These are phyloP conservation scores for Dioscorea zingiberensis DNA, from an alignment of 106 monocot genomes.

Conservation along the genomic window DNA sequence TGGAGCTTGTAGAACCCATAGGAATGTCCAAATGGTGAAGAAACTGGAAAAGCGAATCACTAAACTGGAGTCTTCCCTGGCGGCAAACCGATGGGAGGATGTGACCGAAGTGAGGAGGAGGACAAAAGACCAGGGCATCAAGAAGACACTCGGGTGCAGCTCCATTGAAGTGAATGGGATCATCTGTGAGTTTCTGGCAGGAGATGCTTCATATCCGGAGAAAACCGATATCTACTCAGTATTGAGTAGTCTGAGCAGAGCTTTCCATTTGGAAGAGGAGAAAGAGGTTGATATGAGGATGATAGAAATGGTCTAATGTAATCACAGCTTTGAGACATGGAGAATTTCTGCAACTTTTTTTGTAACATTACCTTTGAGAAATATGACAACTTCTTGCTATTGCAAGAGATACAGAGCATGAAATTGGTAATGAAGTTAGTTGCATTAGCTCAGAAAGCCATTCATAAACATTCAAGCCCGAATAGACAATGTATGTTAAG, in stretches of 20 bases:
- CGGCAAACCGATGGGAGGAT: slow-evolving; percentile 33
- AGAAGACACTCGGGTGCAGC: slow-evolving; percentile 47
- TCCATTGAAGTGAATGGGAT: slow-evolving; percentile 34
- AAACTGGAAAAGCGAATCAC: slow-evolving; percentile 7
- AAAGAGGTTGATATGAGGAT: too few species aligned
- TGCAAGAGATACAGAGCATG: too few species aligned
- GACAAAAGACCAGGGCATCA: slow-evolving; percentile 29
- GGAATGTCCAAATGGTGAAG: slow-evolving; percentile 24
- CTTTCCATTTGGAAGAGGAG: slow-evolving; percentile 9
- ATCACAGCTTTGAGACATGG: too few species aligned
- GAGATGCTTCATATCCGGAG: slow-evolving; percentile 25
- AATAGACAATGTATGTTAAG: too few species aligned
- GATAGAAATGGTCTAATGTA: neutral
- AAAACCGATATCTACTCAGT: slow-evolving; percentile 8
- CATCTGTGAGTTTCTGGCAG: slow-evolving; percentile 33
- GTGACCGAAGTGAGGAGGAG: slow-evolving; percentile 27
- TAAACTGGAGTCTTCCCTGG: slow-evolving; percentile 12
- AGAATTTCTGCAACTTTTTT: too few species aligned
- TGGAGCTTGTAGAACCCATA: slow-evolving; percentile 48
- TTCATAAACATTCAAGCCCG: too few species aligned
- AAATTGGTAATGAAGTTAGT: too few species aligned
- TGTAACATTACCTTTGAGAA: too few species aligned
- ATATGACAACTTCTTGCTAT: too few species aligned
- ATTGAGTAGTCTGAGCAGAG: slow-evolving; percentile 13
- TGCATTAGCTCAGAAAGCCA: too few species aligned